Evolutionary conservation across 352 stramenopile genomes (phyloP).

Genomic region (Ochromonadaceae sp.): DNA sequence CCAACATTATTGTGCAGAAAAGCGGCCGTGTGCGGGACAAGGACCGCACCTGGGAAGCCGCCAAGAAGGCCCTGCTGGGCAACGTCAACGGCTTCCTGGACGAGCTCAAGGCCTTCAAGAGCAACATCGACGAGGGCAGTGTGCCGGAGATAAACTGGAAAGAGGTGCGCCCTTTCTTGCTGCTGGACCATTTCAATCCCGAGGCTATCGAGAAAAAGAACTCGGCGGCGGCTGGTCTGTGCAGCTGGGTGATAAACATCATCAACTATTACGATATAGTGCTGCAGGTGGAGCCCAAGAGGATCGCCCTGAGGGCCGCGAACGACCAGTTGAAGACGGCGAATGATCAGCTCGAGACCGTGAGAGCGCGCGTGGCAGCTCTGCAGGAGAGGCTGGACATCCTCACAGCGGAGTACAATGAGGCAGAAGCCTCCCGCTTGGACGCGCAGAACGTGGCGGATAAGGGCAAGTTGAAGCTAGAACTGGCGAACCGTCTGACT

Average conservation of each 20-base stretch:
- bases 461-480: conserved; percentile 75
- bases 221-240: conserved; percentile 70
- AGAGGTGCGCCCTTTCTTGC: conserved; percentile 72
- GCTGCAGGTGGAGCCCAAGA: conserved; percentile 76
- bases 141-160: conserved; percentile 69
- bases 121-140: conserved; percentile 70
- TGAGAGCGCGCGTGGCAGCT: conserved; percentile 62
- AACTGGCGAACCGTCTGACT: conserved; percentile 73
- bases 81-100: conserved; percentile 85
- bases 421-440: conserved; percentile 72
- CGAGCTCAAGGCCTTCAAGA: conserved; percentile 72
- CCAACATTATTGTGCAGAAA: conserved; percentile 72
- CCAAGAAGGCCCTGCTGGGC: conserved; percentile 76
- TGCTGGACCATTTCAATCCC: conserved; percentile 79
- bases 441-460: conserved; percentile 71
- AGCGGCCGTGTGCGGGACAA: conserved; percentile 68
- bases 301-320: conserved; percentile 56
- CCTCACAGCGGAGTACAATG: conserved; percentile 63
- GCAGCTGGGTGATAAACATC: conserved; percentile 84
- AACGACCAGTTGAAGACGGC: conserved; percentile 68
- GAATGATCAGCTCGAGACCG: conserved; percentile 58
- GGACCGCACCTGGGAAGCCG: conserved; percentile 76
- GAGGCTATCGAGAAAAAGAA: conserved; percentile 80
- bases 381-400: conserved; percentile 73
- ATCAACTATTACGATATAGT: conserved; percentile 91